Percentiles rank a stretch among this genome's conserved stretches.
These are phyloP conservation scores for Metschnikowia proteae DNA, from an alignment of 805 yeast genomes.

Conservation along the genomic window DNA sequence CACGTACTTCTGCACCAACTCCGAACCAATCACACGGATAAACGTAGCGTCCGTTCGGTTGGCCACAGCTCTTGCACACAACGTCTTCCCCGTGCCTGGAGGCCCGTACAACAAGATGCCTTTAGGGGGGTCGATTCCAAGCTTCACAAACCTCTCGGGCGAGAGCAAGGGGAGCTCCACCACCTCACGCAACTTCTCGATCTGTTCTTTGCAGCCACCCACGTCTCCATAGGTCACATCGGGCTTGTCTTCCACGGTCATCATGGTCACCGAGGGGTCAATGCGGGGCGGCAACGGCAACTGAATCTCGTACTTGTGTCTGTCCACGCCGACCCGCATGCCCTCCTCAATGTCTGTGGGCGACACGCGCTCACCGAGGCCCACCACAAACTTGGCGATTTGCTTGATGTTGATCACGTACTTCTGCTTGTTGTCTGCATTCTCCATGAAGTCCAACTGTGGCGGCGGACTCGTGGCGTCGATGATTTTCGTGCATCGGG, in stretches of 20 bases:
- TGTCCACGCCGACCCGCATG: slow-evolving; percentile 98
- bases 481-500: slow-evolving; percentile 96
- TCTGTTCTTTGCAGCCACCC: slow-evolving; percentile 98
- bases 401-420: slow-evolving; percentile 97
- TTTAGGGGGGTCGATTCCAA: slow-evolving; percentile 98
- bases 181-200: slow-evolving; percentile 48
- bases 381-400: slow-evolving; percentile 96
- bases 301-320: slow-evolving; percentile 95
- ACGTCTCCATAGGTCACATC: slow-evolving; percentile 98
- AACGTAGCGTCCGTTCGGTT: slow-evolving; percentile 99
- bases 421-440: slow-evolving; percentile 81
- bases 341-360: slow-evolving; percentile 99
- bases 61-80: slow-evolving; percentile 98
- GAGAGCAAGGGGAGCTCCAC: slow-evolving; percentile 46
- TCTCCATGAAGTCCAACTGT: slow-evolving; percentile 34
- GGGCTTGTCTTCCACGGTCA: slow-evolving; percentile 99
- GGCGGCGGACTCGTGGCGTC: slow-evolving; percentile 47
- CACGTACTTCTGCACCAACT: slow-evolving; percentile 95
- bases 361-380: slow-evolving; percentile 91
- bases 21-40: slow-evolving; percentile 97
- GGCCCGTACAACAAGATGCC: slow-evolving; percentile 96
- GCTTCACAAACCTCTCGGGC: slow-evolving; percentile 93
- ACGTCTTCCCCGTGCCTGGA: slow-evolving; percentile 97
- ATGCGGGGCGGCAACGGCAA: slow-evolving; percentile 96
- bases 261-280: slow-evolving; percentile 98